Conservation (phyloP, 768 basidiomycete species). For the Rhodotorula kratochvilovae region DNA sequence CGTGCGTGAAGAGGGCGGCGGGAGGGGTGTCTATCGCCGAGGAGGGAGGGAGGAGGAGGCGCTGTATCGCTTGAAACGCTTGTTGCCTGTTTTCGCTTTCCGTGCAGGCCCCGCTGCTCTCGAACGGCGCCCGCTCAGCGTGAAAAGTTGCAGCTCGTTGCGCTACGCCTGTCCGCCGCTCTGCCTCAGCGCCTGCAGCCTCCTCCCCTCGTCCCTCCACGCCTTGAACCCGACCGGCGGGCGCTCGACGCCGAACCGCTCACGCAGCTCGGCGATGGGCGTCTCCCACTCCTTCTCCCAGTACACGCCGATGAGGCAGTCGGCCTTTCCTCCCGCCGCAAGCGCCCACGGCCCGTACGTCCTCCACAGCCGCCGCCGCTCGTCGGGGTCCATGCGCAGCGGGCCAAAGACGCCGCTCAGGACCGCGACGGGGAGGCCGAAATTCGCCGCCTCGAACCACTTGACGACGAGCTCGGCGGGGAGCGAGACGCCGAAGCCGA, state of each 20-base stretch:
- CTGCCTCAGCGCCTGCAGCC: constrained; percentile 8
- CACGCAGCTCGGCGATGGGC: constrained; percentile 72
- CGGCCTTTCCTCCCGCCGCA: constrained; percentile 68
- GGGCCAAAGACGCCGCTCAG: constrained; percentile 76
- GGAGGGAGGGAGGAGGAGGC: no score
- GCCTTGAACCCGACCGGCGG: constrained; percentile 55
- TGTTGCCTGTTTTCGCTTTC: no score
- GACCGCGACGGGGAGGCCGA: constrained; percentile 80
- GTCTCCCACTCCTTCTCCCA: constrained; percentile 95
- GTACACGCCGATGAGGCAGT: constrained; percentile 79
- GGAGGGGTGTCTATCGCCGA: no score
- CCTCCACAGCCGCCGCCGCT: constrained; percentile 59
- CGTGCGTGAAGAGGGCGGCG: no score
- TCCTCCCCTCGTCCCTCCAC: constrained; percentile 29
- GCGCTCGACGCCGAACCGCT: constrained; percentile 77
- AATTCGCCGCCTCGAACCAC: constrained; percentile 86
- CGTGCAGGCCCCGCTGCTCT: no score
- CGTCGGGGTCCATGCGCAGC: constrained; percentile 59
- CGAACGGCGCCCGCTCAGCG: no score
- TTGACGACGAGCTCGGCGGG: constrained; percentile 91
- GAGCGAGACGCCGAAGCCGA: constrained; percentile 80
- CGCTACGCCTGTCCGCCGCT: not conserved
- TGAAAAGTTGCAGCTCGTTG: no score
- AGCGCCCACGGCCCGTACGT: constrained; percentile 94
- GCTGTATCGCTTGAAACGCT: no score